Percentiles rank a stretch among this genome's conserved stretches.
These are phyloP conservation scores for Russula earlei DNA, from an alignment of 768 basidiomycete genomes.

Conservation along the genomic window DNA sequence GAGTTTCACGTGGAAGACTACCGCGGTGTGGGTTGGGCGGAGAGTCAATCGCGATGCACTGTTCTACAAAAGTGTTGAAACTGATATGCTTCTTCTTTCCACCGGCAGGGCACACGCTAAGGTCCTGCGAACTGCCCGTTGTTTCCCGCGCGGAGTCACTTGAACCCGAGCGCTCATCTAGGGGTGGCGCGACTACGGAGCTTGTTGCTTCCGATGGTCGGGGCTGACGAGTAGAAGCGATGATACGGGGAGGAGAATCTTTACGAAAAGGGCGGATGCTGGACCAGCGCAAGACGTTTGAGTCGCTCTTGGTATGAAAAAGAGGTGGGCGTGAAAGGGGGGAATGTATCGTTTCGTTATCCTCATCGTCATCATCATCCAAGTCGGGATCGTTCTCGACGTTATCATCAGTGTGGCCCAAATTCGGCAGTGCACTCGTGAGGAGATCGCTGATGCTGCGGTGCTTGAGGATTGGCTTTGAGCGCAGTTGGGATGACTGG, in stretches of 20 bases:
- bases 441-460: conserved; percentile 88
- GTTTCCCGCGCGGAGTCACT: conserved; percentile 26
- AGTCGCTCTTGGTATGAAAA: conserved; percentile 81
- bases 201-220: conserved; percentile 17
- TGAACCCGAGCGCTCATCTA: conserved; percentile 18
- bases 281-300: conserved; percentile 52
- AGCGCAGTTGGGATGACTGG: conserved; percentile 24
- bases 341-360: conserved; percentile 1
- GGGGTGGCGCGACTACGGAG: conserved; percentile 14
- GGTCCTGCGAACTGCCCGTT: conserved; percentile 28
- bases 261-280: conserved; percentile 41
- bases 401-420: conserved; percentile 52
- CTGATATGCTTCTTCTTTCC: conserved; percentile 82
- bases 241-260: conserved; percentile 63
- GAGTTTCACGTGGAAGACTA: conserved; percentile 7
- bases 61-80: conserved; percentile 97
- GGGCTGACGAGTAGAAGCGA: conserved; percentile 21
- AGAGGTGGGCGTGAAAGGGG: conserved; percentile 44
- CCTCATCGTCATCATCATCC: conserved; percentile 7
- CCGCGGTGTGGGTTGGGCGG: conserved; percentile 33
- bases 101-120: conserved; percentile 22
- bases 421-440: conserved; percentile 55
- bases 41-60: conserved; percentile 85
- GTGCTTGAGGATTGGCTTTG: conserved; percentile 93
- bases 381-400: conserved; percentile 2